These are phyloP conservation scores for Synchytrium microbalum DNA, from an alignment of 371 early-diverging fungal genomes.

Conservation along the genomic window DNA sequence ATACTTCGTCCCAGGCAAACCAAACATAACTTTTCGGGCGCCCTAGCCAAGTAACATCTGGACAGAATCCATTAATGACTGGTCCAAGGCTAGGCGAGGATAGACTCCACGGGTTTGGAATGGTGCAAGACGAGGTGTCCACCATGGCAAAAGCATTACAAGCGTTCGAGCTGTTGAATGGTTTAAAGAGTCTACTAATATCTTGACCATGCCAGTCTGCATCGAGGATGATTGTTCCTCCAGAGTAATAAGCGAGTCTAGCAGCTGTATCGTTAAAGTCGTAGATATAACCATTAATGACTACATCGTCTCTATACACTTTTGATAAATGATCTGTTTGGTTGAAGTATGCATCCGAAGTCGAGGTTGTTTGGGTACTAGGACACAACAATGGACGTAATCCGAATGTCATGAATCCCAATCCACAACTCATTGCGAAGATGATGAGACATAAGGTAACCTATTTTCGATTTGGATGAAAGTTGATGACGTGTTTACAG, in stretches of 20 bases:
- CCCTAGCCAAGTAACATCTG: no score
- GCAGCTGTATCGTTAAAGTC: slow-evolving; percentile 20
- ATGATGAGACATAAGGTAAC: slow-evolving; percentile 69
- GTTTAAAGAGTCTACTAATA: not conserved
- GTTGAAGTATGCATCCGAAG: slow-evolving; percentile 44
- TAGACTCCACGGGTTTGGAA: no score
- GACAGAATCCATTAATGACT: no score
- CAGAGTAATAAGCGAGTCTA: slow-evolving; percentile 8
- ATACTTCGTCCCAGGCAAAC: not conserved
- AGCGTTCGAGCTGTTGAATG: slow-evolving; percentile 13
- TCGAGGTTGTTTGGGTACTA: slow-evolving; percentile 37
- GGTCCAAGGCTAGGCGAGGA: no score
- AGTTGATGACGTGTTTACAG: no score
- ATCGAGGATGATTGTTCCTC: slow-evolving; percentile 12
- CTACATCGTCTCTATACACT: slow-evolving; percentile 22
- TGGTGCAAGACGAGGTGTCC: slow-evolving; percentile 13
- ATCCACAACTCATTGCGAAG: slow-evolving; percentile 60
- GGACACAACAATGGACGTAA: slow-evolving; percentile 42
- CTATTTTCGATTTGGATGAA: no score
- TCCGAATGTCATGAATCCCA: slow-evolving; percentile 84
- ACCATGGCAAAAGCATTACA: slow-evolving; percentile 10
- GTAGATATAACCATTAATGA: slow-evolving; percentile 29
- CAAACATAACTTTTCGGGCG: no score
- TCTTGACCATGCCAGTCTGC: slow-evolving; percentile 42
- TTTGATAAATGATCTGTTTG: slow-evolving; percentile 20